phyloP scores from a whole-genome alignment of 2,329 filamentous ascomycete genomes.

The Talaromyces sp. region DNA sequence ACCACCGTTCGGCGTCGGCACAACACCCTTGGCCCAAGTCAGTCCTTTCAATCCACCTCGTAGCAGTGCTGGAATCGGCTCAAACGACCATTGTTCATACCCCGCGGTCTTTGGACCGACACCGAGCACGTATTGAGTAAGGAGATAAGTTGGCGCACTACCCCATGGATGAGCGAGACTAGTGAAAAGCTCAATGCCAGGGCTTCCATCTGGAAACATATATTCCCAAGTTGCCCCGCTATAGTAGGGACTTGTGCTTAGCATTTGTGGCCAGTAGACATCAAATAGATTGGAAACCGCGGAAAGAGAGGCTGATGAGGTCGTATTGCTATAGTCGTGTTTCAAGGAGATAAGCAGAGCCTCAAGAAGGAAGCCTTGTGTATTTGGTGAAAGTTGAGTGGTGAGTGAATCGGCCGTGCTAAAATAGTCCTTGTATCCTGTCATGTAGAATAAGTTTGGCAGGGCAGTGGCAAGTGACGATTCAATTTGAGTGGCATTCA shows the following conservation, averaged over 20 bases:
- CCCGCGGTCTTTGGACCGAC: not conserved
- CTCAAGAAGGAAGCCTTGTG: not conserved
- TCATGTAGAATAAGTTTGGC: not conserved
- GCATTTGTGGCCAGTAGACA: not conserved
- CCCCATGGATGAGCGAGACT: not conserved
- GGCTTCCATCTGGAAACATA: not conserved
- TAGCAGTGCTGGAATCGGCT: not conserved
- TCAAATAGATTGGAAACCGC: not conserved
- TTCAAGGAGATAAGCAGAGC: not conserved
- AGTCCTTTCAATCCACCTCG: not conserved
- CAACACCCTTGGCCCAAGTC: not conserved
- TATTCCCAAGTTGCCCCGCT: not conserved
- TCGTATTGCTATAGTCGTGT: not conserved
- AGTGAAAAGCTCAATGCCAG: not conserved
- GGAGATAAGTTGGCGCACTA: not conserved
- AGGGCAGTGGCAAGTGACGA: not conserved
- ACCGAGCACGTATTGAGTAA: not conserved
- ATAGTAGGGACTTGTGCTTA: not conserved
- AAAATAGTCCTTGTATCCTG: not conserved
- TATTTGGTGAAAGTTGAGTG: not conserved
- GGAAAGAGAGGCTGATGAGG: not conserved
- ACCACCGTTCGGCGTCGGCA: not conserved
- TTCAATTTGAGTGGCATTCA: not conserved
- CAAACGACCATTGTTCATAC: not conserved
- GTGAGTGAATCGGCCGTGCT: not conserved